Conservation (phyloP, 2,329 filamentous ascomycete genomes). For the Leptosphaerulina australis region DNA sequence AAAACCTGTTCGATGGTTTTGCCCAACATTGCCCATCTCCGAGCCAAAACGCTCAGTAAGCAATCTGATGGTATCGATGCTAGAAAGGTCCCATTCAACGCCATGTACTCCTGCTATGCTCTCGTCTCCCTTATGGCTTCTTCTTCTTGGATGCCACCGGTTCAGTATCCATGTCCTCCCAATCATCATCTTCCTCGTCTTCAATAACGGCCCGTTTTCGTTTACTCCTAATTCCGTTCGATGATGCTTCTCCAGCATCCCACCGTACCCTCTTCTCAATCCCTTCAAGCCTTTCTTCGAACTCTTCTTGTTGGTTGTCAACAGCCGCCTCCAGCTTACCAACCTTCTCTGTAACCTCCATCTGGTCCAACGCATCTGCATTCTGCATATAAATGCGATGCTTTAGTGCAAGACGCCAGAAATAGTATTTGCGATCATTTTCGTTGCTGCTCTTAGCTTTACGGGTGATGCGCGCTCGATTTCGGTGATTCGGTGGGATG, state of each 20-base stretch:
- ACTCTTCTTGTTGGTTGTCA: constrained; percentile 72
- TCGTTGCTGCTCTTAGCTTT: constrained; percentile 57
- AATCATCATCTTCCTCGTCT: constrained; percentile 49
- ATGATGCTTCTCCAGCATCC: constrained; percentile 23
- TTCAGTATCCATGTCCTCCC: constrained; percentile 43
- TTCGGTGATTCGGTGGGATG: constrained; percentile 58
- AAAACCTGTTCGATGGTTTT: too few species aligned
- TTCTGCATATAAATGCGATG: constrained; percentile 78
- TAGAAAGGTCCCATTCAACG: not conserved
- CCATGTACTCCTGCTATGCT: constrained; percentile 5
- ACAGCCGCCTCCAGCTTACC: constrained; percentile 75
- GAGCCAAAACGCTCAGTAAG: not conserved
- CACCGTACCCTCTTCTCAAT: constrained; percentile 46
- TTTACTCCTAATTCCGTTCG: constrained; percentile 36
- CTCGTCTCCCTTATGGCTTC: constrained; percentile 21
- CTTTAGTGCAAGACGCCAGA: constrained; percentile 79
- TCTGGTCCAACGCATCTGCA: constrained; percentile 70
- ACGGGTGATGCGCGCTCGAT: constrained; percentile 53
- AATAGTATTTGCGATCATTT: constrained; percentile 67
- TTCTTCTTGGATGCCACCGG: constrained; percentile 21
- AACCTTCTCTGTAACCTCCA: constrained; percentile 71
- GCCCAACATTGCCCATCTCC: too few species aligned
- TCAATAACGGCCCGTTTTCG: constrained; percentile 45
- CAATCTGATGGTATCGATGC: constrained; percentile 12
- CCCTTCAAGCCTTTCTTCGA: constrained; percentile 67